Percentiles rank a stretch among this genome's conserved stretches.
Evolutionary conservation across 1,139 yeast species (phyloP).

Genomic region (Taiozyma sp.): DNA sequence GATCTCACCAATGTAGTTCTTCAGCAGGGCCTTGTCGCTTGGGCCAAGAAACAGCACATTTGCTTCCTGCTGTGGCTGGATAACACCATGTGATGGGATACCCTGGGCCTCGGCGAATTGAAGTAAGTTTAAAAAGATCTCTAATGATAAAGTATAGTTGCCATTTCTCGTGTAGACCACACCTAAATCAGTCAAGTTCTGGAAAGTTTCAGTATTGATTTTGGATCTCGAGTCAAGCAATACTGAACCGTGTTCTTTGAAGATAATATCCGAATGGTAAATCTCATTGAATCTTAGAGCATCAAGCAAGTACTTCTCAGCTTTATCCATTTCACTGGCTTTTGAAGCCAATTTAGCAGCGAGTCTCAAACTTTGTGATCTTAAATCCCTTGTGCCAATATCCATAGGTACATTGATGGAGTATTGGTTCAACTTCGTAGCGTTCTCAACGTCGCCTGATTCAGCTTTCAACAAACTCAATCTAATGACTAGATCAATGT

Average conservation of each 20-base stretch:
- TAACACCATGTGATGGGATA: neutral
- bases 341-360: conserved; percentile 16
- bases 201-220: conserved; percentile 15
- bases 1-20: conserved; percentile 60
- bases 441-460: conserved; percentile 23
- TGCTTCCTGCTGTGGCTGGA: conserved; percentile 10
- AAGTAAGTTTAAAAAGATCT: conserved; percentile 27
- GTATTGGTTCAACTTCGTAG: conserved; percentile 26
- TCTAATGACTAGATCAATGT: conserved; percentile 32
- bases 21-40: conserved; percentile 31
- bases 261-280: conserved; percentile 17
- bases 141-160: conserved; percentile 24
- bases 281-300: conserved; percentile 32
- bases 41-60: conserved; percentile 2
- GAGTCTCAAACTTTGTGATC: conserved; percentile 25
- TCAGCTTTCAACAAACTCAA: conserved; percentile 29
- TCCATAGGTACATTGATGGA: conserved; percentile 26
- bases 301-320: conserved; percentile 35
- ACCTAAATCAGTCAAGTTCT: conserved; percentile 26
- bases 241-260: conserved; percentile 16
- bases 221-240: conserved; percentile 14
- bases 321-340: conserved; percentile 24
- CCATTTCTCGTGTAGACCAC: conserved; percentile 23
- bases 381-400: conserved; percentile 24
- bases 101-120: conserved; percentile 13